Conservation (phyloP, 768 basidiomycete genomes). For the Kockovaella imperatae region DNA sequence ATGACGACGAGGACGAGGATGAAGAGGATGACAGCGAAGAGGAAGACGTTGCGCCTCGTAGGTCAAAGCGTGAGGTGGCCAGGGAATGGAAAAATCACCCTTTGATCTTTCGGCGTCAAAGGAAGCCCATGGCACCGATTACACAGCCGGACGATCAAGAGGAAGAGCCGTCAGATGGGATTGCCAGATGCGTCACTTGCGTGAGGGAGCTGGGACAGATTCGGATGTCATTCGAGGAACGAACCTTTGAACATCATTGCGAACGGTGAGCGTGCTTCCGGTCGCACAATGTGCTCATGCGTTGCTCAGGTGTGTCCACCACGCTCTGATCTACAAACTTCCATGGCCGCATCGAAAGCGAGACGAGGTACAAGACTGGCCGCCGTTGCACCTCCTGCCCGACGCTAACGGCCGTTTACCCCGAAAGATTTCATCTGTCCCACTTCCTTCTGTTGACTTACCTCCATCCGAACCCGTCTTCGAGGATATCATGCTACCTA, state of each 20-base stretch:
- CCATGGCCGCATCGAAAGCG: slow-evolving; percentile 34
- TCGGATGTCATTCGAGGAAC: slow-evolving; percentile 26
- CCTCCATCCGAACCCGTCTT: background rate
- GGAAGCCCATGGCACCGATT: too few species aligned
- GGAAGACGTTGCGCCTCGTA: too few species aligned
- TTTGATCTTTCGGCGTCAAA: too few species aligned
- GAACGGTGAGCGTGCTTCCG: slow-evolving; percentile 14
- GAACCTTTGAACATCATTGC: slow-evolving; percentile 38
- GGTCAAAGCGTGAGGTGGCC: too few species aligned
- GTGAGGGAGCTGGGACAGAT: slow-evolving; percentile 25
- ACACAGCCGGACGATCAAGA: slow-evolving; percentile 7
- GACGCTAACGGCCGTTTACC: slow-evolving; percentile 24
- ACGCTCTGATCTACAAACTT: slow-evolving; percentile 30
- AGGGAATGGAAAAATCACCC: too few species aligned
- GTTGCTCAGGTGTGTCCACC: slow-evolving; percentile 27
- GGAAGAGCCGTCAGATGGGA: slow-evolving; percentile 24
- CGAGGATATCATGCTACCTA: background rate
- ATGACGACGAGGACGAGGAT: too few species aligned
- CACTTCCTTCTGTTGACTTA: slow-evolving; percentile 16
- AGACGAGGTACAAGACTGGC: slow-evolving; percentile 32
- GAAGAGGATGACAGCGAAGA: too few species aligned
- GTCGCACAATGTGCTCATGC: background rate
- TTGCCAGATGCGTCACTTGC: slow-evolving; percentile 33
- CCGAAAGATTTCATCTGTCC: slow-evolving; percentile 19
- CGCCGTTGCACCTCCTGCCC: slow-evolving; percentile 35